Percentiles rank a stretch among this genome's conserved stretches.
Conservation (phyloP, 345 rosid species). For the Cardiospermum halicacabum region DNA sequence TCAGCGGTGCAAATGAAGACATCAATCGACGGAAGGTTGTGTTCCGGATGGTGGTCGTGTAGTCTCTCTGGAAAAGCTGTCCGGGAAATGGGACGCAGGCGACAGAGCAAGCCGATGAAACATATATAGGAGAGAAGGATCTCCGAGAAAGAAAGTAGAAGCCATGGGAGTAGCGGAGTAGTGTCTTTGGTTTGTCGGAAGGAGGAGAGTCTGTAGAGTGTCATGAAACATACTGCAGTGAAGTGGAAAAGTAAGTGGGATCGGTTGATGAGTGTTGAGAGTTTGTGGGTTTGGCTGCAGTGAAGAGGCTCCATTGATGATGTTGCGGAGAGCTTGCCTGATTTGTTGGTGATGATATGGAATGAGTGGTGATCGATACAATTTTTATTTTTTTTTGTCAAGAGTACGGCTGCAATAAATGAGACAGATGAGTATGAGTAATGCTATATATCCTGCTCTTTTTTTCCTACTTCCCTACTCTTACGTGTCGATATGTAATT, state of each 20-base stretch:
- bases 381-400: too few species aligned
- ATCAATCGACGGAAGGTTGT: conserved; percentile 35
- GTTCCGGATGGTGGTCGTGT: conserved; percentile 10
- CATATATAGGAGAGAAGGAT: conserved; percentile 30
- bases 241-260: conserved; percentile 25
- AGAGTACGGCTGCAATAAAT: too few species aligned
- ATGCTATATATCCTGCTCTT: too few species aligned
- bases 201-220: conserved; percentile 33
- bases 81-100: conserved; percentile 34
- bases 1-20: conserved; percentile 45
- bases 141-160: conserved; percentile 26
- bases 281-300: conserved; percentile 12
- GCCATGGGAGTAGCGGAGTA: conserved; percentile 15
- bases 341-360: too few species aligned
- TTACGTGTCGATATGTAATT: too few species aligned
- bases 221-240: conserved; percentile 24
- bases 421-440: too few species aligned
- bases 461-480: too few species aligned
- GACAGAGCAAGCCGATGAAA: conserved; percentile 22
- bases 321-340: background rate
- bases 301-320: conserved; percentile 27
- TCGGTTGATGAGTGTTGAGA: conserved; percentile 24
- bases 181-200: background rate
- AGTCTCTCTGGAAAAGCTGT: conserved; percentile 35
- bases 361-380: too few species aligned